Conservation (phyloP, 2,329 filamentous ascomycete species). For the Pestalotiopsis sp. region DNA sequence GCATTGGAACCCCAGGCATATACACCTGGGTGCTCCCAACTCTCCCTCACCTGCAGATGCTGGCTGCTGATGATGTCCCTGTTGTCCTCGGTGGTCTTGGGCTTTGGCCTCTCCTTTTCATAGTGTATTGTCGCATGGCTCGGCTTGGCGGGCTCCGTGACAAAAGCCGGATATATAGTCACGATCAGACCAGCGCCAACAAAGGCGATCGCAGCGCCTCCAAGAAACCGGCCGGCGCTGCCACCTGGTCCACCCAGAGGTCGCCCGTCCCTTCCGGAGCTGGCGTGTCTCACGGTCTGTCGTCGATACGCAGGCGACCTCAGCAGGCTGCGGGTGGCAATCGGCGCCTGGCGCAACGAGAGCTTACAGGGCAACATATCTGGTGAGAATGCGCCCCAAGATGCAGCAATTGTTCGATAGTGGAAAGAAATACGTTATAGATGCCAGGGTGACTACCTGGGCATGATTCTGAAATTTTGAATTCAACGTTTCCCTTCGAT, state of each 20-base stretch:
- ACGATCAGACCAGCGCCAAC: slow-evolving; percentile 26
- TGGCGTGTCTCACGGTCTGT: slow-evolving; percentile 24
- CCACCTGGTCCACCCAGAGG: slow-evolving; percentile 8
- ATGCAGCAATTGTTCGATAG: background rate
- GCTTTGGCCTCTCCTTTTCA: slow-evolving; percentile 64
- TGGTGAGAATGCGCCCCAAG: background rate
- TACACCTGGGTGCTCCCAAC: slow-evolving; percentile 81
- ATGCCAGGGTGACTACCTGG: background rate
- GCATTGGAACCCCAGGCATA: slow-evolving; percentile 93
- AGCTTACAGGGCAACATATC: slow-evolving; percentile 16
- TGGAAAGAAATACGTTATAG: no score
- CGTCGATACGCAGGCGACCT: slow-evolving; percentile 1
- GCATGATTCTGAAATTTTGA: background rate
- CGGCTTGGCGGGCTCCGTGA: slow-evolving; percentile 24
- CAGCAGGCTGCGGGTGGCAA: slow-evolving; percentile 21
- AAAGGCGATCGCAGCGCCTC: slow-evolving; percentile 25
- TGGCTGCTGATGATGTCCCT: slow-evolving; percentile 80
- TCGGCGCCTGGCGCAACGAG: slow-evolving; percentile 22
- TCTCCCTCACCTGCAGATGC: slow-evolving; percentile 84
- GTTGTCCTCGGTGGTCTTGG: slow-evolving; percentile 69
- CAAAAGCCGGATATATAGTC: slow-evolving; percentile 23
- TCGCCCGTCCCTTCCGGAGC: slow-evolving; percentile 19
- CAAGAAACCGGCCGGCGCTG: slow-evolving; percentile 21
- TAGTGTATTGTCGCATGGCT: slow-evolving; percentile 61
- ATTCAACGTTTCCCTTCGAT: background rate